Evolutionary conservation across 2,329 filamentous ascomycete species (phyloP), one percentile per base, ranked within the genome.

Genomic region (Lecanoromycetidae sp.): DNA sequence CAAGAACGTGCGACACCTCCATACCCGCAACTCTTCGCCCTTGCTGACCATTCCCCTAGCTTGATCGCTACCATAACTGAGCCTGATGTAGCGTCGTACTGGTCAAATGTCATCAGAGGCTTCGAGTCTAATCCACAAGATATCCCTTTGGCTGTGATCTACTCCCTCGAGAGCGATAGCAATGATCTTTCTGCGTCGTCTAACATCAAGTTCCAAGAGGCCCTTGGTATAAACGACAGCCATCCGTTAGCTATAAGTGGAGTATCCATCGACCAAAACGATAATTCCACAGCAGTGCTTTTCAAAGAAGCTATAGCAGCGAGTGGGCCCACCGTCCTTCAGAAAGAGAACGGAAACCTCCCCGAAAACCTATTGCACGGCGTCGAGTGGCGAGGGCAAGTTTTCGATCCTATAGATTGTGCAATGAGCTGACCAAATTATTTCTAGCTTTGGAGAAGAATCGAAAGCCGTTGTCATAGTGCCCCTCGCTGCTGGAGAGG

Each of bases 1-100:
- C 88, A 83, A 70, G 85, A 20, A 87, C 82, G 0, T 65, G 87
- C 58, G 77, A 90, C 38, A 82, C 84, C 40, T 82, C 88, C 61
- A 77, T 74, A 50, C 87, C 82, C 5, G 4, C 13, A 25, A 3
- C 36, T 26, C 13, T 15, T 38, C 3, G 12, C 2, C 12, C 4
- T 25, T 22, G 8, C 9, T 5, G 13, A 13, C 27, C 3, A 38
- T 26, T 5, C 27, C 5, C 15, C 22, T 15, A 38, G 36, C 5
- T 25, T 38, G 22, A 20, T 38, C 22, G 23, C 36, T 7, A 38
- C 6, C 22, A 17, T 38, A 6, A 38, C 13, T 3, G 22, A 13
- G 13, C 36, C 36, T n/a, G 36, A 38, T 15, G 10, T 38, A 25
- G 77, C 82, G 2, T 68, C 75, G 10, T 90, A 90, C 58, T 91